phyloP scores from a whole-genome alignment of 306 rosid genomes.

The Biancaea sappan region DNA sequence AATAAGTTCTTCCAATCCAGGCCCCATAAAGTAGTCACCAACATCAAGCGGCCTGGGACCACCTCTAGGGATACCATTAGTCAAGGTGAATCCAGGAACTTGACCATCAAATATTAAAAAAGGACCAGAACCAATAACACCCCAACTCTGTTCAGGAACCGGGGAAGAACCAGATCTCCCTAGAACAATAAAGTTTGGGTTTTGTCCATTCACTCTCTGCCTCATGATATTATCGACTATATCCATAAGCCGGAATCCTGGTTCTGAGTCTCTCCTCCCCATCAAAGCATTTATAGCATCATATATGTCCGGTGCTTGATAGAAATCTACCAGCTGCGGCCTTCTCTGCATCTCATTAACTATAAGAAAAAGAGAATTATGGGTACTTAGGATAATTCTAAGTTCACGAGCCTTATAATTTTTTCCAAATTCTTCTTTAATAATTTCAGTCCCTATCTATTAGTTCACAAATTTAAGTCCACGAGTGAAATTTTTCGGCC shows the following conservation, averaged over 20 bases:
- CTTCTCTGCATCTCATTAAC: slow-evolving; percentile 32
- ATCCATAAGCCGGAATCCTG: slow-evolving; percentile 46
- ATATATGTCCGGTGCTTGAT: slow-evolving; percentile 39
- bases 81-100: slow-evolving; percentile 39
- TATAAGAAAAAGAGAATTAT: no score
- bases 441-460: no score
- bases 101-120: slow-evolving; percentile 47
- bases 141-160: slow-evolving; percentile 48
- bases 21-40: slow-evolving; percentile 42
- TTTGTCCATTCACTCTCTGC: slow-evolving; percentile 52
- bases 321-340: slow-evolving; percentile 33
- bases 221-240: slow-evolving; percentile 41
- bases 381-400: no score
- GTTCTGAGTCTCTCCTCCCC: slow-evolving; percentile 48
- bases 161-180: slow-evolving; percentile 30
- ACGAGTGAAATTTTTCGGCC: no score
- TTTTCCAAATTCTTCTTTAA: no score
- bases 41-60: slow-evolving; percentile 33
- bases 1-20: slow-evolving; percentile 48
- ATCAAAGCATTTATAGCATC: slow-evolving; percentile 46
- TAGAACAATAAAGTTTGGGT: slow-evolving; percentile 44
- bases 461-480: no score
- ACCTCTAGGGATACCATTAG: slow-evolving; percentile 37
- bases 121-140: slow-evolving; percentile 36
- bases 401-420: no score